Evolutionary conservation across 768 basidiomycete species (phyloP), one percentile per base, ranked within the genome.

Genomic region (Cantharellus anzutake): DNA sequence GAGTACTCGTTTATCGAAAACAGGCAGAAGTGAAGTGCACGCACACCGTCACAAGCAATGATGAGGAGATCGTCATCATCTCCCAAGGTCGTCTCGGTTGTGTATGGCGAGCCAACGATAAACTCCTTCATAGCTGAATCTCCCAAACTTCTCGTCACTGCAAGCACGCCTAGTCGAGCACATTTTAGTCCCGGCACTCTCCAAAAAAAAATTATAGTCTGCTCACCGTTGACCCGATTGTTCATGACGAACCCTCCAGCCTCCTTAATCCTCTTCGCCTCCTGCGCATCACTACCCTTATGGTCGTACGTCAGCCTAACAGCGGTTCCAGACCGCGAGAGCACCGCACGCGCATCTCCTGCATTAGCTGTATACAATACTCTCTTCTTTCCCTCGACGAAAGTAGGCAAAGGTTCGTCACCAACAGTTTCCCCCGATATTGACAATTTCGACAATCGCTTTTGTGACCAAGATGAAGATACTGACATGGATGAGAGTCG

Each of bases 51-150:
- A 68, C 96, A 99, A 29, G 96, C 96, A 61, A 99, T 77, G 61
- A 99, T 86, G 64, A 97, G 69, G 70, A 94, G 90, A 69, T 98
- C 94, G 68, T 98, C 96, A 3, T 88, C 83, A 4, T 87, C 82
- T 59, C 84, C 84, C 48, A 99, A 72, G 65, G 84, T 81, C 7
- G 94, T 97, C 70, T 97, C 93, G n/a, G 96, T 98, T 20, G 96
- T 99, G 71, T 94, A 99, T 3, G 96, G 96, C 38, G 88, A 80
- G 2, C 96, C 96, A 55, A 98, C 96, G 5, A 99, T 96, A 69
- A 93, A 99, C 67, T 99, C 96, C 72, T 99, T 99, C 96, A 99
- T 98, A 4, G 90, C 86, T 2, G 91, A 86, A 68, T 99, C 96
- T 41, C 96, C 96, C 60, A 99, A 73, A 66, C 91, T 91, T 60